Conservation (phyloP, 2,329 filamentous ascomycete species). For the Ceratocystis alfenasii region DNA sequence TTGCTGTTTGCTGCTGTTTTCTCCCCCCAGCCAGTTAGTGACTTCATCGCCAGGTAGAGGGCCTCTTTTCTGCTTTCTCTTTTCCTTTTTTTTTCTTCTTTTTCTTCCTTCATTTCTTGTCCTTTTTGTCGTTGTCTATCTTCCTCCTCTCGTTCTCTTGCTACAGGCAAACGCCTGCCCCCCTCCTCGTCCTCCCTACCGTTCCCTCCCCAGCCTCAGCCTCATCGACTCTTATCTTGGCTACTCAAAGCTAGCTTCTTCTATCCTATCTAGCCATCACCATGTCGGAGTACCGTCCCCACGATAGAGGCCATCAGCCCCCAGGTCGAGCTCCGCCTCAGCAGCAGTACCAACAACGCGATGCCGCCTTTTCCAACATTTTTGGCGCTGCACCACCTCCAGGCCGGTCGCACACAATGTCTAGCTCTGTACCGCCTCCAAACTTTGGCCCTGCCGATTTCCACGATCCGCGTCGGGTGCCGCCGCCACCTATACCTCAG, state of each 20-base stretch:
- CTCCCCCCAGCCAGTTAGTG: neutral
- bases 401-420: slow-evolving; percentile 92
- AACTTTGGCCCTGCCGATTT: slow-evolving; percentile 38
- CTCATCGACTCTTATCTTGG: neutral
- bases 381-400: slow-evolving; percentile 79
- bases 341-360: slow-evolving; percentile 56
- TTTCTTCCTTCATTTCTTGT: slow-evolving; percentile 5
- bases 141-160: neutral
- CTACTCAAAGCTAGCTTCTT: neutral
- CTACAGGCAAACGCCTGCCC: neutral
- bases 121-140: neutral
- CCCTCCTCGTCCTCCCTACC: neutral
- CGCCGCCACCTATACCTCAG: slow-evolving; percentile 27
- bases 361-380: slow-evolving; percentile 92
- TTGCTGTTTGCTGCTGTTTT: neutral
- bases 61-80: slow-evolving; percentile 7
- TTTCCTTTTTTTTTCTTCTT: slow-evolving; percentile 7
- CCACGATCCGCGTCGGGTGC: slow-evolving; percentile 32
- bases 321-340: slow-evolving; percentile 41
- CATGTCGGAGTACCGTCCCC: slow-evolving; percentile 50
- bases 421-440: slow-evolving; percentile 53
- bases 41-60: slow-evolving; percentile 8
- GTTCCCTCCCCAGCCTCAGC: neutral
- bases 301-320: slow-evolving; percentile 37
- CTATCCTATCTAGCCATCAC: slow-evolving; percentile 22